A percentile compares a stretch with the other conserved stretches of the same genome.
phyloP scores from a whole-genome alignment of 2,329 filamentous ascomycete genomes.

The Alternaria panax region DNA sequence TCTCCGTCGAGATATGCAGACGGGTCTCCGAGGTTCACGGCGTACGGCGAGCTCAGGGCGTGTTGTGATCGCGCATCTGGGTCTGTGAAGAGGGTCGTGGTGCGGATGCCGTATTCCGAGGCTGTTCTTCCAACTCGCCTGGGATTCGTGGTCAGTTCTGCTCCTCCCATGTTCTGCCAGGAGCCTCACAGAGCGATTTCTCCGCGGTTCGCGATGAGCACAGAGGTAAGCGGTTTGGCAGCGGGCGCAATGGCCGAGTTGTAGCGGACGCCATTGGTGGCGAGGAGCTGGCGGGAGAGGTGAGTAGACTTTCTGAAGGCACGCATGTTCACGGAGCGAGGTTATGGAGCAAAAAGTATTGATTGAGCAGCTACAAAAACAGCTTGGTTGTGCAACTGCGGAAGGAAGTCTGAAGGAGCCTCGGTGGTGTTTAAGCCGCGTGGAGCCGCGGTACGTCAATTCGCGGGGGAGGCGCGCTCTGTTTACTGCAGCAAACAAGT shows the following conservation, averaged over 20 bases:
- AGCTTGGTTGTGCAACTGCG: constrained; percentile 23
- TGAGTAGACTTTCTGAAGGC: constrained; percentile 43
- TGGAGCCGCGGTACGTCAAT: constrained; percentile 32
- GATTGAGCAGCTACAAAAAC: constrained; percentile 26
- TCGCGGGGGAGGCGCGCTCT: constrained; percentile 27
- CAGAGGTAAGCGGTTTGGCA: constrained; percentile 67
- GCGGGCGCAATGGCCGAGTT: constrained; percentile 41
- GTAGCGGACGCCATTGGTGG: constrained; percentile 38
- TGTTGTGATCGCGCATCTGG: constrained; percentile 89
- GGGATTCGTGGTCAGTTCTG: neutral
- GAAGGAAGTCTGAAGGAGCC: constrained; percentile 26
- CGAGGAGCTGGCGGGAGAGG: constrained; percentile 47
- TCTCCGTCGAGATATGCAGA: constrained; percentile 93
- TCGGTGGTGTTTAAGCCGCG: constrained; percentile 37
- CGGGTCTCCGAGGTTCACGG: constrained; percentile 82
- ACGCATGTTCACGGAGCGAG: constrained; percentile 41
- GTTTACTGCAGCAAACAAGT: constrained; percentile 23
- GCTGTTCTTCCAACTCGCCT: constrained; percentile 88
- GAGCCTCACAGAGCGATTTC: constrained; percentile 80
- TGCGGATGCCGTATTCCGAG: constrained; percentile 84
- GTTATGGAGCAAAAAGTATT: constrained; percentile 17
- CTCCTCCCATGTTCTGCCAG: neutral
- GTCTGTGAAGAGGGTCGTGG: constrained; percentile 94
- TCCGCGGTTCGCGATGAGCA: constrained; percentile 94
- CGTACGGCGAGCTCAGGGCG: constrained; percentile 81